Evolutionary conservation across 2,329 filamentous ascomycete genomes (phyloP).

Genomic region (Paecilomyces sp.): DNA sequence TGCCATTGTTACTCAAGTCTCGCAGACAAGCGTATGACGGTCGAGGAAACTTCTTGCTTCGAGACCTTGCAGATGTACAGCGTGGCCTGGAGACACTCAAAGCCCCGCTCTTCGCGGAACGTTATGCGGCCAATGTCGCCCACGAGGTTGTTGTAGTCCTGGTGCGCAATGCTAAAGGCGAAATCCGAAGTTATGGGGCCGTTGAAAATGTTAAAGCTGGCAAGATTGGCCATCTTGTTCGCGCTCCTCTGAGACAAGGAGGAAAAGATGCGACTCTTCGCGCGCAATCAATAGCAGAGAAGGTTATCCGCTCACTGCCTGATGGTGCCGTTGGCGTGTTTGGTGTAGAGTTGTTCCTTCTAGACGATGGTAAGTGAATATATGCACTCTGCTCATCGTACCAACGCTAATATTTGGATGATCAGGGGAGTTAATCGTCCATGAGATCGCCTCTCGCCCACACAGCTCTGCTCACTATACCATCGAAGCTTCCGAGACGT

Average conservation of each 20-base stretch:
- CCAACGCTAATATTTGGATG: background rate
- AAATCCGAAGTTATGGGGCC: slow-evolving; percentile 54
- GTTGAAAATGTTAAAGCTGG: slow-evolving; percentile 86
- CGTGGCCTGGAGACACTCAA: slow-evolving; percentile 57
- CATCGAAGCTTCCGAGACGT: slow-evolving; percentile 74
- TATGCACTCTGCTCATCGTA: background rate
- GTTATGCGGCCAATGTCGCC: background rate
- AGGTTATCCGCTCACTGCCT: background rate
- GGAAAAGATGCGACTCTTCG: background rate
- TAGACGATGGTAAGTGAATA: slow-evolving; percentile 43
- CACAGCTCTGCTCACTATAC: slow-evolving; percentile 85
- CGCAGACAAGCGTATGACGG: slow-evolving; percentile 81
- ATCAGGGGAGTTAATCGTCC: slow-evolving; percentile 54
- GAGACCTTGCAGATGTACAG: slow-evolving; percentile 45
- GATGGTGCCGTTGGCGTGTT: slow-evolving; percentile 56
- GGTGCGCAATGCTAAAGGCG: slow-evolving; percentile 24
- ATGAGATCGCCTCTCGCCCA: slow-evolving; percentile 67
- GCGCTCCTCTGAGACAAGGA: slow-evolving; percentile 59
- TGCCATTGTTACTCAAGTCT: slow-evolving; percentile 82
- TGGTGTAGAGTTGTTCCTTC: slow-evolving; percentile 82
- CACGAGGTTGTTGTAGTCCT: background rate
- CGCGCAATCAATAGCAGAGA: background rate
- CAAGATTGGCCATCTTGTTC: slow-evolving; percentile 78
- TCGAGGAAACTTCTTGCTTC: slow-evolving; percentile 53
- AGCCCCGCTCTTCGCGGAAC: slow-evolving; percentile 67